These are phyloP conservation scores for Tuber magnatum DNA, from an alignment of 495 filamentous ascomycete genomes.

Conservation along the genomic window DNA sequence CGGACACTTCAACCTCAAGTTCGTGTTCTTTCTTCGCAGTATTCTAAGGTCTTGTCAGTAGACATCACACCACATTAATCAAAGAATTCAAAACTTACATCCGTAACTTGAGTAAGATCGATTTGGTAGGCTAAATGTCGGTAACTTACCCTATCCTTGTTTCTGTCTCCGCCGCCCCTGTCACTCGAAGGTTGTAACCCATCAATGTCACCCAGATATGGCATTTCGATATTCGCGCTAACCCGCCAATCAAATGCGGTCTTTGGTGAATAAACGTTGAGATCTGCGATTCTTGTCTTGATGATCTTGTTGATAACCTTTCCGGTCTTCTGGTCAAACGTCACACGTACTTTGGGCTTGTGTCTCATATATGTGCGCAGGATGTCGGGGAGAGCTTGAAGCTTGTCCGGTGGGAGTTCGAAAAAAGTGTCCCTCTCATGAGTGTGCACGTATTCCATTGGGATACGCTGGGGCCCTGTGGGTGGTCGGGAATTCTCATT, in stretches of 20 bases:
- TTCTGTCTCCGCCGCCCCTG: constrained; percentile 50
- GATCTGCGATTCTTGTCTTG: constrained; percentile 76
- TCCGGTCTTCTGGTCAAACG: constrained; percentile 64
- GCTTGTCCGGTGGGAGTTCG: constrained; percentile 56
- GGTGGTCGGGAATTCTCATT: constrained; percentile 42
- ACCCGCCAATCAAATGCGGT: constrained; percentile 75
- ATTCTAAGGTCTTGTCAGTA: constrained; percentile 40
- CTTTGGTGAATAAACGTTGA: constrained; percentile 68
- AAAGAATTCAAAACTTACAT: constrained; percentile 47
- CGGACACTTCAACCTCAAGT: constrained; percentile 75
- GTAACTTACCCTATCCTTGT: constrained; percentile 86
- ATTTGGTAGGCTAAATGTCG: constrained; percentile 74
- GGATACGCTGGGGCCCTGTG: constrained; percentile 50
- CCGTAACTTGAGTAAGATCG: constrained; percentile 81
- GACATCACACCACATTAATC: not conserved
- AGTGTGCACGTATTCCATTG: constrained; percentile 71
- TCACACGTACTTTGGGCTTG: constrained; percentile 66
- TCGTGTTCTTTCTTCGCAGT: constrained; percentile 69
- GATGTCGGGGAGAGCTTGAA: constrained; percentile 49
- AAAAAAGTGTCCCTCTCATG: constrained; percentile 74
- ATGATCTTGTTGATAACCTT: constrained; percentile 74
- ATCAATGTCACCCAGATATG: constrained; percentile 61
- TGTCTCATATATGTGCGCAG: constrained; percentile 51
- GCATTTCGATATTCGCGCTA: constrained; percentile 84
- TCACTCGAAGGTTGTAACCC: constrained; percentile 45